phyloP scores from a whole-genome alignment of 202 grass and related monocot species.

The Digitaria exilis region DNA sequence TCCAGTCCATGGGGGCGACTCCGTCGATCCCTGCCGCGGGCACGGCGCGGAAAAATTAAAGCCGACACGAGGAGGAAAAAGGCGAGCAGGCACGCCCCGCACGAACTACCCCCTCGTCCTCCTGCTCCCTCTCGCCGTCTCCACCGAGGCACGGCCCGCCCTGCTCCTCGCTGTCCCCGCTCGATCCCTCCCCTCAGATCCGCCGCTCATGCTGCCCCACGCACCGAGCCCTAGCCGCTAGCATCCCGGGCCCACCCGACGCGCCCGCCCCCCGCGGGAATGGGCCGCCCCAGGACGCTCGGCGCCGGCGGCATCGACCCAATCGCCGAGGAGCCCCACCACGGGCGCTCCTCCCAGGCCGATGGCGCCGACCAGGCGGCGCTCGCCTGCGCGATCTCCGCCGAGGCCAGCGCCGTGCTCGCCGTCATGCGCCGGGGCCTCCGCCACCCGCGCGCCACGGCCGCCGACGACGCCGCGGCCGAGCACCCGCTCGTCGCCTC shows the following conservation, averaged over 20 bases:
- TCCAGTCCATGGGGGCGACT: too few relatives aligned
- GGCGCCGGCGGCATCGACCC: slow-evolving; percentile 53
- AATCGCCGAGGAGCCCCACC: slow-evolving; percentile 63
- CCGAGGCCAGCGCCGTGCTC: slow-evolving; percentile 80
- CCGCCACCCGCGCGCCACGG: slow-evolving; percentile 47
- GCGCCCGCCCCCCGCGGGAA: not conserved
- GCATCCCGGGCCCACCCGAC: not conserved
- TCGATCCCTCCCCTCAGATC: slow-evolving; percentile 42
- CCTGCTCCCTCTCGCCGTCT: slow-evolving; percentile 26
- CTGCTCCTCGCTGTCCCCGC: not conserved
- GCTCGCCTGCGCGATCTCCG: slow-evolving; percentile 73
- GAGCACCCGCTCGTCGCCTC: slow-evolving; percentile 76
- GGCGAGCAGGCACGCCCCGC: slow-evolving; percentile 20
- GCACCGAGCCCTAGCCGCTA: not conserved
- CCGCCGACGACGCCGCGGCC: slow-evolving; percentile 53
- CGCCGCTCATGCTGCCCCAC: slow-evolving; percentile 4
- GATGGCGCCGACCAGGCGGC: slow-evolving; percentile 34
- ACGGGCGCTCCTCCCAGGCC: not conserved
- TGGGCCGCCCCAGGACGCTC: slow-evolving; percentile 59
- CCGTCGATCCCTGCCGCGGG: too few relatives aligned
- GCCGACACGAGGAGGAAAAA: slow-evolving; percentile 36
- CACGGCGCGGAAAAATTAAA: slow-evolving; percentile 47
- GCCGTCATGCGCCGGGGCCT: slow-evolving; percentile 81
- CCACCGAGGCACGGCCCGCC: slow-evolving; percentile 12
- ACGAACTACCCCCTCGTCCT: slow-evolving; percentile 27